phyloP scores from a whole-genome alignment of 2,329 filamentous ascomycete species.

The Alternaria sp. region DNA sequence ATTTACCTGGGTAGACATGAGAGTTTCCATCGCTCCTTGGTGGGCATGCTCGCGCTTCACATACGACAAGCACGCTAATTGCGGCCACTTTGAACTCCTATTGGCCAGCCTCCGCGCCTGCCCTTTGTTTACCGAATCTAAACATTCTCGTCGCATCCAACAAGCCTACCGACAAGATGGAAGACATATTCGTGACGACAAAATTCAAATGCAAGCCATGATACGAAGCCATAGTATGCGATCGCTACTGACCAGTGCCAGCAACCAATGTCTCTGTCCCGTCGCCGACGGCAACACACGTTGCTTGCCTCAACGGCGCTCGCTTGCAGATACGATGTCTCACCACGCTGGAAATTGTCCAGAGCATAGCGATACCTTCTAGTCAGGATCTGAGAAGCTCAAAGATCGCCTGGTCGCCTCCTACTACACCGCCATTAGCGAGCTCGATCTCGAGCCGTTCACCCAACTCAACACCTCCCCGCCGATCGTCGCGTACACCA shows the following conservation, averaged over 20 bases:
- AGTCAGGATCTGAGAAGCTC: constrained; percentile 41
- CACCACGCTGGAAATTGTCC: constrained; percentile 45
- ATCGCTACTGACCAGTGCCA: constrained; percentile 23
- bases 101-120: constrained; percentile 26
- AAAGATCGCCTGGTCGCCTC: constrained; percentile 50
- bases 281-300: constrained; percentile 51
- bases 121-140: constrained; percentile 40
- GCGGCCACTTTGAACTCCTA: constrained; percentile 21
- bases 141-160: constrained; percentile 27
- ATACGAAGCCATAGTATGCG: not conserved
- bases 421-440: constrained; percentile 5
- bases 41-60: not conserved
- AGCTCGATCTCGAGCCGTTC: constrained; percentile 10
- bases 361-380: constrained; percentile 46
- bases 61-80: constrained; percentile 12
- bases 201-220: constrained; percentile 39
- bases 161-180: constrained; percentile 28
- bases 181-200: constrained; percentile 39
- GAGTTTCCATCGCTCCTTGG: not conserved
- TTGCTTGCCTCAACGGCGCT: constrained; percentile 49
- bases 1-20: not conserved
- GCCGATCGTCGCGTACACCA: constrained; percentile 19
- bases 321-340: constrained; percentile 53
- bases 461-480: constrained; percentile 30
- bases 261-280: constrained; percentile 46